These are phyloP conservation scores for Microcyclosporella mali DNA, from an alignment of 2,329 filamentous ascomycete genomes.

Conservation along the genomic window DNA sequence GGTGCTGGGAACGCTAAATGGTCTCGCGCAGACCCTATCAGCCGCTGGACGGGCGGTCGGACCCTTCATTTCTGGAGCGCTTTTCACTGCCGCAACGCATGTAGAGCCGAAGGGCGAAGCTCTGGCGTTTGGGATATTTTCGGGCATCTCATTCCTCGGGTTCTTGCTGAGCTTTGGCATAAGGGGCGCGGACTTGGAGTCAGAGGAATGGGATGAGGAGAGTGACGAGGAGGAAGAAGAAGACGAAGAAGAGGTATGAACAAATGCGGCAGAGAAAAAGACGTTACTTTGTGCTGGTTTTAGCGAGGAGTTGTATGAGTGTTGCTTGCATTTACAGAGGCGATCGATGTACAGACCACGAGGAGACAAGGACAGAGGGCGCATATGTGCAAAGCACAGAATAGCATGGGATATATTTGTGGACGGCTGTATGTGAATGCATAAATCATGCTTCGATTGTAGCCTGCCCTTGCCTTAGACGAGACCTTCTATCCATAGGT, in stretches of 20 bases:
- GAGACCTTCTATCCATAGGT: too few relatives aligned
- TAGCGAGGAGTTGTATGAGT: neutral
- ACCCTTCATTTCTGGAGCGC: constrained; percentile 76
- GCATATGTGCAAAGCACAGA: too few relatives aligned
- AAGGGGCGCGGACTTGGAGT: constrained; percentile 54
- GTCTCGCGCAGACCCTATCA: constrained; percentile 86
- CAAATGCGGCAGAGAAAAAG: neutral
- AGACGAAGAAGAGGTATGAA: neutral
- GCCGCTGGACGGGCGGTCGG: constrained; percentile 84
- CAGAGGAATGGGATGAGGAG: constrained; percentile 48
- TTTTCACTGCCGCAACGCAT: constrained; percentile 73
- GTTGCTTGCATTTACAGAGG: neutral
- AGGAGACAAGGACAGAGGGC: too few relatives aligned
- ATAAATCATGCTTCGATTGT: too few relatives aligned
- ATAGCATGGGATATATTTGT: too few relatives aligned
- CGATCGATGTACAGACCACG: neutral
- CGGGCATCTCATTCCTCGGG: constrained; percentile 71
- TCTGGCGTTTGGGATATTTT: constrained; percentile 81
- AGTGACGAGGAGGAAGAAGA: constrained; percentile 43
- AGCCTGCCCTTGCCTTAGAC: too few relatives aligned
- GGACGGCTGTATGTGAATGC: too few relatives aligned
- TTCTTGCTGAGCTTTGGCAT: constrained; percentile 77
- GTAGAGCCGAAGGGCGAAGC: constrained; percentile 76
- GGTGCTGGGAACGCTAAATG: constrained; percentile 83
- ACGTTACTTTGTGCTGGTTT: neutral